Base-by-base conservation (phyloP, 164 flowering plant genomes). In the Vitis rotundifolia region DNA sequence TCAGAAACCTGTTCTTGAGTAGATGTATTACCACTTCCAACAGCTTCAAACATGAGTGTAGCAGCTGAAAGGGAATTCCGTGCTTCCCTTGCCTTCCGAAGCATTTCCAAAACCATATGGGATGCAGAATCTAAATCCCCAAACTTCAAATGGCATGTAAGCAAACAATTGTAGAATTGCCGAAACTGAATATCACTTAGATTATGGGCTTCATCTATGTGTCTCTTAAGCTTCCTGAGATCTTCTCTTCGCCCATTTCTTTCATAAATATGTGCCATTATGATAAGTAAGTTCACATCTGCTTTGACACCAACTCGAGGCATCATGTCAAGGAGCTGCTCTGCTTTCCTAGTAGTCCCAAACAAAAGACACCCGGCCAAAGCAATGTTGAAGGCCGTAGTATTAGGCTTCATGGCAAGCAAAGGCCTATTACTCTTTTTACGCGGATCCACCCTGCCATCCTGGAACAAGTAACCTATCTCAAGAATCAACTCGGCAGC, bases 201-300 rank as follows among this genome's bases (percentile, higher is more conserved):
- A 76, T 76, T 68, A 67, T 69, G 79, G 15, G 81, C 84, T 69
- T 96, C 98, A 71, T 96, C 87, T 59, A 93, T 78, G 71, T 87
- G 79, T 70, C 95, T 84, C 82, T 87, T 85, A 60, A 96, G 95
- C 77, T 93, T 96, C 81, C 75, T 90, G 3, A 93, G 86, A 73
- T 93, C 99, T 63, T 91, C 97, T 75, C 83, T 84, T 65, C 90
- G 81, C 15, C 98, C 98, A 79, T 96, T 96, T 73, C 88, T 91
- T 79, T 91, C 98, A 76, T 88, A 87, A 73, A 93, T 82, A 64
- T 92, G 97, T 28, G 91, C 94, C 92, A 91, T 96, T 22, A 81
- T 73, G 55, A 88, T 79, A 66, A 91, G 73, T 49, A 84, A 82
- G 26, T 78, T 82, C 0, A 85, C 63, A 77, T 96, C 90, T 47